Conservation (phyloP, 1,139 yeast species). For the Suhomyces coccinellae region DNA sequence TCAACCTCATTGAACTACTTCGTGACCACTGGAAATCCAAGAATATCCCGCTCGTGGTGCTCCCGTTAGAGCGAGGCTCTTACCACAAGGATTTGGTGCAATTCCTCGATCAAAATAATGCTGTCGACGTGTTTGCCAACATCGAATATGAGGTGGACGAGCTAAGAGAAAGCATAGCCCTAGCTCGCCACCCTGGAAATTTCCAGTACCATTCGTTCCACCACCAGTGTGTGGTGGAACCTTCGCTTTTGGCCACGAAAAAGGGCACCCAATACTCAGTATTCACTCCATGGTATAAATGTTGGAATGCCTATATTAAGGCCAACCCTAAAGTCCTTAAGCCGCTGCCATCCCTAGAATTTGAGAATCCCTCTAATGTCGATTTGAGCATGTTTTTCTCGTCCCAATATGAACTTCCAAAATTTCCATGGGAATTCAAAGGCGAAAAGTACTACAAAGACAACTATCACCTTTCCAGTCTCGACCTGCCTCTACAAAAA, state of each 20-base stretch:
- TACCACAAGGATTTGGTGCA: slow-evolving; percentile 23
- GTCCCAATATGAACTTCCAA: slow-evolving; percentile 4
- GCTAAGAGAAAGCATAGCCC: slow-evolving; percentile 33
- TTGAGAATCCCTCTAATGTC: not conserved
- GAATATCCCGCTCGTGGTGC: slow-evolving; percentile 43
- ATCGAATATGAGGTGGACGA: slow-evolving; percentile 56
- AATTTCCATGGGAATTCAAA: slow-evolving; percentile 10
- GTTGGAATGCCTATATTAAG: slow-evolving; percentile 41
- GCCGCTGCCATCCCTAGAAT: slow-evolving; percentile 1
- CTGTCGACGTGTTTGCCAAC: slow-evolving; percentile 40
- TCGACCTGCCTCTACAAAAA: slow-evolving; percentile 33
- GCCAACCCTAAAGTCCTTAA: slow-evolving; percentile 7
- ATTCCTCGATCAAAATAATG: slow-evolving; percentile 25
- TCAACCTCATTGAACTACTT: slow-evolving; percentile 32
- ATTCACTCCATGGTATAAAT: slow-evolving; percentile 54
- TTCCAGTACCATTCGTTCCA: slow-evolving; percentile 35
- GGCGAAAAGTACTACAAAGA: slow-evolving; percentile 17
- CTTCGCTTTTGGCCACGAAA: slow-evolving; percentile 42
- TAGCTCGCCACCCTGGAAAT: slow-evolving; percentile 18
- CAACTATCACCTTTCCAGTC: slow-evolving; percentile 36
- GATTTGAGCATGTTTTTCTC: slow-evolving; percentile 15
- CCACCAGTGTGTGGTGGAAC: slow-evolving; percentile 51
- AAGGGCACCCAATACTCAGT: slow-evolving; percentile 51
- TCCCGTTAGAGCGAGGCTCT: slow-evolving; percentile 29
- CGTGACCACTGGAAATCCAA: slow-evolving; percentile 27